Evolutionary conservation across 2,329 filamentous ascomycete genomes (phyloP), one percentile per base, ranked within the genome.

Genomic region (Leptographium radiaticola): DNA sequence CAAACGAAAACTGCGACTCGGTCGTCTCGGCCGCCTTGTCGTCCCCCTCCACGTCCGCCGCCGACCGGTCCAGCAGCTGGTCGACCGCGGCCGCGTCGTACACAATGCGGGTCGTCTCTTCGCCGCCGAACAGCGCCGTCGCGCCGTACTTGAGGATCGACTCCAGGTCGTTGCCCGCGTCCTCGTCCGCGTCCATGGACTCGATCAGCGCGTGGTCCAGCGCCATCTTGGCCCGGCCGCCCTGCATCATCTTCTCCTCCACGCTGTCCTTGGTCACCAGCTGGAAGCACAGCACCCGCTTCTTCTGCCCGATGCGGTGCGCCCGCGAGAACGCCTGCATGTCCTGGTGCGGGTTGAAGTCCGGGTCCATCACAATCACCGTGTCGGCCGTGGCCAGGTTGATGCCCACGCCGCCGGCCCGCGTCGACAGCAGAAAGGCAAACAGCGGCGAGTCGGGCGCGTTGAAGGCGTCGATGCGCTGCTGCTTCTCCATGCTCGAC

Each of bases 291-390:
- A 98, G 76, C 0, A 98, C 93, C 62, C 94, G 96, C 60, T 93
- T 89, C 67, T 89, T 89, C 68, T 98, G 94, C 0, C 94, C 94
- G 58, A 98, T 97, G 31, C 93, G 85, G 68, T 98, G 93, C 18
- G 91, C 93, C 59, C 94, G 83, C 34, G 91, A 95, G 34, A 98
- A 76, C 0, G 93, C 93, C 67, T 98, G 93, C 43, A 98, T 86
- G 63, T 98, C 94, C 68, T 98, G 93, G 64, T 98, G 93, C 0
- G 93, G 93, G 58, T 98, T 98, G 73, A 95, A 97, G 64, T 98
- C 93, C 0, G 89, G 89, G 62, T 98, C 90, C 60, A 97, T 81
- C 59, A 98, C 96, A 59, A 98, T 96, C 57, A 98, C 94, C 0
- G 93, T 98, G 64, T 98, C 93, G 3, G 93, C 93, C 9, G 90